Evolutionary conservation across 2,329 filamentous ascomycete species (phyloP).

Genomic region (Emergomyces orientalis): DNA sequence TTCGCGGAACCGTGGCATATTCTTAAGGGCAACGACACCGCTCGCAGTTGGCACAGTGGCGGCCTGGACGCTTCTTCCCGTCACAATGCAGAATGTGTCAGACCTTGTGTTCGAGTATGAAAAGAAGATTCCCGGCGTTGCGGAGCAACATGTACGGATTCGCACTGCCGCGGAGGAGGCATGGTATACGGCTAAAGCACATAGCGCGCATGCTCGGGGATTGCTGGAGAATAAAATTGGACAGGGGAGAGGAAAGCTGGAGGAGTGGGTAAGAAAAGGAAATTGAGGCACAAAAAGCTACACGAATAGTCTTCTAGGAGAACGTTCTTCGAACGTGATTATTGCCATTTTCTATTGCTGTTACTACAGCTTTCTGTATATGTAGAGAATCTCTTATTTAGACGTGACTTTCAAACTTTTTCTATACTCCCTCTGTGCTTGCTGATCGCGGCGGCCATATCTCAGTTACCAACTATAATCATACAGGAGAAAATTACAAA

Average conservation of each 20-base stretch:
- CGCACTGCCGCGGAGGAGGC: slow-evolving; percentile 61
- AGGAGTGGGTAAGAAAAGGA: slow-evolving; percentile 87
- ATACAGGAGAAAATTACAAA: neutral
- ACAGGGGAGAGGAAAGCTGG: slow-evolving; percentile 64
- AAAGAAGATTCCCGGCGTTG: slow-evolving; percentile 72
- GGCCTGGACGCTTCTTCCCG: slow-evolving; percentile 73
- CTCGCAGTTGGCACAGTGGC: slow-evolving; percentile 71
- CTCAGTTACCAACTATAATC: neutral
- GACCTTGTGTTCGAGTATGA: slow-evolving; percentile 88
- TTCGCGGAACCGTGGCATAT: slow-evolving; percentile 73
- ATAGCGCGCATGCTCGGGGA: slow-evolving; percentile 58
- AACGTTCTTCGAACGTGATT: neutral
- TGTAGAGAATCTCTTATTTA: slow-evolving; percentile 2
- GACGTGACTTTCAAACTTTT: neutral
- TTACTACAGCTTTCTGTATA: slow-evolving; percentile 6
- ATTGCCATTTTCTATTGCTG: neutral
- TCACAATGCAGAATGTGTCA: slow-evolving; percentile 82
- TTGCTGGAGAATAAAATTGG: slow-evolving; percentile 75
- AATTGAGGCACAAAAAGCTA: slow-evolving; percentile 44
- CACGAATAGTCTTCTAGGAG: neutral
- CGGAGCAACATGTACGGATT: slow-evolving; percentile 67
- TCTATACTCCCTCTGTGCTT: neutral
- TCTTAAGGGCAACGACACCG: slow-evolving; percentile 69
- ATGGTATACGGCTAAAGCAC: slow-evolving; percentile 63
- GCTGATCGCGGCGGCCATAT: neutral